Evolutionary conservation across 2,329 filamentous ascomycete species (phyloP).

Genomic region (Monosporascus sp.): DNA sequence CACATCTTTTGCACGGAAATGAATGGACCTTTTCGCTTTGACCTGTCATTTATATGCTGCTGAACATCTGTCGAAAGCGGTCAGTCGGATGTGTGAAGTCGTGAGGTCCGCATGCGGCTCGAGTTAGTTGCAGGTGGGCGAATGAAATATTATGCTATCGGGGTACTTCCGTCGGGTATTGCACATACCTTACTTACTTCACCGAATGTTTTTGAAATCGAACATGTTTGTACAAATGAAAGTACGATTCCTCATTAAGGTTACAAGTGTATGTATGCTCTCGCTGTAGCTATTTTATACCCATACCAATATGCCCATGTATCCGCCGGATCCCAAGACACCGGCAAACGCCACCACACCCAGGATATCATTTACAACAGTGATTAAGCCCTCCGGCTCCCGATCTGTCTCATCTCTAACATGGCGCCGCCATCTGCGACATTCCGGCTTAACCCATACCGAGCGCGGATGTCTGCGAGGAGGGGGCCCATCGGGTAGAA

Average conservation of each 20-base stretch:
- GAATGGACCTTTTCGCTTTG: no score
- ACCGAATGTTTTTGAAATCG: no score
- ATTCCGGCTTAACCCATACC: constrained; percentile 29
- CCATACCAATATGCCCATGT: no score
- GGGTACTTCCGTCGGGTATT: no score
- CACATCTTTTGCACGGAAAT: no score
- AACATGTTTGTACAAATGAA: background rate
- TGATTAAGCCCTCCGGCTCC: constrained; percentile 7
- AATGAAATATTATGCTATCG: no score
- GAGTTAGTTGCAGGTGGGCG: no score
- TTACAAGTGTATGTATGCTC: background rate
- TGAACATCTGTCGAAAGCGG: no score
- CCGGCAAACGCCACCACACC: background rate
- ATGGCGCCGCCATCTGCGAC: constrained; percentile 15
- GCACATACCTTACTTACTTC: no score
- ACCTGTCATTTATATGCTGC: no score
- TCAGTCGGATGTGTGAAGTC: no score
- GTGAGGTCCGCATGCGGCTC: no score
- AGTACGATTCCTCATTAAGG: background rate
- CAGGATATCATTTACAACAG: background rate
- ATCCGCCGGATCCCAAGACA: background rate
- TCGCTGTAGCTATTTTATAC: background rate
- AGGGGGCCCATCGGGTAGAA: constrained; percentile 64
- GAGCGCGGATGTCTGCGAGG: constrained; percentile 49
- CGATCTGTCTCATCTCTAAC: constrained; percentile 26